A percentile compares a stretch with the other conserved stretches of the same genome.
phyloP scores from a whole-genome alignment of 495 filamentous ascomycete species.

The Penicillium cataractarum region DNA sequence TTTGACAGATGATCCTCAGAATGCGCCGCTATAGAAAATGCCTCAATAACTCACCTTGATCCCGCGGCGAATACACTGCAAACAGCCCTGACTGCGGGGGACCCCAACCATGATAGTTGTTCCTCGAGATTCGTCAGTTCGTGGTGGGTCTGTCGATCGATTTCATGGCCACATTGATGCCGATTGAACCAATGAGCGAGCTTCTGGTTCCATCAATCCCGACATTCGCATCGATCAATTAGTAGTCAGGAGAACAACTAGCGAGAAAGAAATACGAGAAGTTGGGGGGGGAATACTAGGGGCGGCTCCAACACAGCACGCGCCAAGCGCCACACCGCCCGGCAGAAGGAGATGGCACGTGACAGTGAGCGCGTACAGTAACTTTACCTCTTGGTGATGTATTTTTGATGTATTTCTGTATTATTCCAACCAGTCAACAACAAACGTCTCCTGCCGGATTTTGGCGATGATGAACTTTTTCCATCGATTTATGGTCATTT shows the following conservation, averaged over 20 bases:
- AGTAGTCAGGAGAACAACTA: background rate
- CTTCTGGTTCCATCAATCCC: background rate
- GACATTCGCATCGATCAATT: background rate
- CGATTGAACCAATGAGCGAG: background rate
- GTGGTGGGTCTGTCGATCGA: background rate
- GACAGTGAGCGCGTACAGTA: background rate
- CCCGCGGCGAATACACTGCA: slow-evolving; percentile 29
- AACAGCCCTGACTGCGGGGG: slow-evolving; percentile 38
- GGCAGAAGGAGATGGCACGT: background rate
- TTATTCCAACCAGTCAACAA: too few species aligned
- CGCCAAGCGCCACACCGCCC: background rate
- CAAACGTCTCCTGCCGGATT: too few species aligned
- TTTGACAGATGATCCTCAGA: too few species aligned
- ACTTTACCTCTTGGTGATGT: too few species aligned
- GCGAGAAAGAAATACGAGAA: too few species aligned
- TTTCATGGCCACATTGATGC: background rate
- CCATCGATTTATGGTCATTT: too few species aligned
- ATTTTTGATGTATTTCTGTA: too few species aligned
- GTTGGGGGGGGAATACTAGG: background rate
- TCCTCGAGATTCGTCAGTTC: background rate
- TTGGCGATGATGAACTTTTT: too few species aligned
- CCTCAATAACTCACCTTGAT: slow-evolving; percentile 25
- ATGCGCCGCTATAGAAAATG: background rate
- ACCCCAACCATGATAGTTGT: slow-evolving; percentile 38
- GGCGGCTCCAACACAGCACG: too few species aligned